Percentiles rank a stretch among this genome's conserved stretches.
Conservation (phyloP, 106 monocot genomes). For the Dendrobium chrysotoxum region DNA sequence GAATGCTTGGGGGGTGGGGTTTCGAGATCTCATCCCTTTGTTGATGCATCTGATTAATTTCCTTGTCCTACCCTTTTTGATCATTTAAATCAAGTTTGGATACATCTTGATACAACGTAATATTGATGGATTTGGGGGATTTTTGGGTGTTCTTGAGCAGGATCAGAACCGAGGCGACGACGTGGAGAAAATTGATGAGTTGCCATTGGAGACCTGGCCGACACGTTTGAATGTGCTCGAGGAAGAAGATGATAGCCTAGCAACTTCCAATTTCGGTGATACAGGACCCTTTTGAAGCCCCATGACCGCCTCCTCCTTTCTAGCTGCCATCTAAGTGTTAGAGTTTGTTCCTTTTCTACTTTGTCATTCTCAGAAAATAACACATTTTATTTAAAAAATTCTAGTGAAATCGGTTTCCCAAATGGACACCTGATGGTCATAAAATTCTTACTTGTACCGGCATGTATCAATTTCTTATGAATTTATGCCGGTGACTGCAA, state of each 20-base stretch:
- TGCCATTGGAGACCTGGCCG: not conserved
- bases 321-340: constrained; percentile 62
- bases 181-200: constrained; percentile 28
- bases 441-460: too few species aligned
- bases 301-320: constrained; percentile 82
- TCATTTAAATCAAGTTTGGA: constrained; percentile 9
- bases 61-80: constrained; percentile 16
- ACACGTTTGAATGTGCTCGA: constrained; percentile 4
- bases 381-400: too few species aligned
- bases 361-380: not conserved
- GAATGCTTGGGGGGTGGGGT: constrained; percentile 41
- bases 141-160: constrained; percentile 14
- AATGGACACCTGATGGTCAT: too few species aligned
- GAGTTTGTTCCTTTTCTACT: too few species aligned
- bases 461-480: too few species aligned
- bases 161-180: constrained; percentile 33
- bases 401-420: too few species aligned
- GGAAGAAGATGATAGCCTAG: constrained; percentile 23
- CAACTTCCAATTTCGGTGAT: constrained; percentile 31
- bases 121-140: constrained; percentile 19
- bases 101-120: not conserved
- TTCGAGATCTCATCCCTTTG: constrained; percentile 9
- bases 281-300: constrained; percentile 69
- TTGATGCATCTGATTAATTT: constrained; percentile 7
- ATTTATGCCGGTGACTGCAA: too few species aligned